Evolutionary conservation across 1,139 yeast genomes (phyloP).

Genomic region (Williopsis jadinii): DNA sequence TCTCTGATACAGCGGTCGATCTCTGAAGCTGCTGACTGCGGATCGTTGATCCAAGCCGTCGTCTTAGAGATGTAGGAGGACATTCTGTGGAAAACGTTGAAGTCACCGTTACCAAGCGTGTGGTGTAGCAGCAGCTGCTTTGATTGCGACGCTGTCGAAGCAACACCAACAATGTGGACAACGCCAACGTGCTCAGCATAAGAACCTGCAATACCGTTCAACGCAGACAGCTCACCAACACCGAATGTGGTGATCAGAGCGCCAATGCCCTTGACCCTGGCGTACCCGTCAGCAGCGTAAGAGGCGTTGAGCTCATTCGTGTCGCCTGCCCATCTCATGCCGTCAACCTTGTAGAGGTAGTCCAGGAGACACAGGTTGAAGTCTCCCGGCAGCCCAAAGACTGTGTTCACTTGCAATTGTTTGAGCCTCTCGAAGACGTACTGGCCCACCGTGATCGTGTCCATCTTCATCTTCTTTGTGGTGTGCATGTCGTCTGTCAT

Average conservation of each 20-base stretch:
- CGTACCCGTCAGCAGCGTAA: constrained; percentile 76
- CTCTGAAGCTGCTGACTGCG: constrained; percentile 54
- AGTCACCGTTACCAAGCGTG: constrained; percentile 81
- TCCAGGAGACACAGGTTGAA: constrained; percentile 66
- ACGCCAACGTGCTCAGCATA: constrained; percentile 39
- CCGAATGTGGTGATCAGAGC: constrained; percentile 36
- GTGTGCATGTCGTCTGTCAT: too few relatives aligned
- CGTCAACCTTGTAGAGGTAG: constrained; percentile 53
- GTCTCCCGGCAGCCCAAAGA: constrained; percentile 78
- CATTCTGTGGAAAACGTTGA: constrained; percentile 72
- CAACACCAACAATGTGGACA: constrained; percentile 34
- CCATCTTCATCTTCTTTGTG: constrained; percentile 17
- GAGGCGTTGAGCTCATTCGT: constrained; percentile 63
- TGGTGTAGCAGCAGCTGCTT: constrained; percentile 54
- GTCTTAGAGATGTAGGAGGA: constrained; percentile 63
- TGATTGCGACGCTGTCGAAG: constrained; percentile 56
- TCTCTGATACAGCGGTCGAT: constrained; percentile 71
- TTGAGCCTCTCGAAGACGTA: constrained; percentile 46
- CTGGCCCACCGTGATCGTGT: constrained; percentile 45
- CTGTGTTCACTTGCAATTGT: constrained; percentile 44
- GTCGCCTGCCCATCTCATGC: constrained; percentile 51
- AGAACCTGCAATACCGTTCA: constrained; percentile 24
- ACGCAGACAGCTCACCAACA: constrained; percentile 24
- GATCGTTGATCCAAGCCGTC: constrained; percentile 55
- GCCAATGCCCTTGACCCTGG: constrained; percentile 38